A percentile compares a stretch with the other conserved stretches of the same genome.
phyloP scores from a whole-genome alignment of 2,329 filamentous ascomycete genomes.

The Conoideocrella luteorostrata region DNA sequence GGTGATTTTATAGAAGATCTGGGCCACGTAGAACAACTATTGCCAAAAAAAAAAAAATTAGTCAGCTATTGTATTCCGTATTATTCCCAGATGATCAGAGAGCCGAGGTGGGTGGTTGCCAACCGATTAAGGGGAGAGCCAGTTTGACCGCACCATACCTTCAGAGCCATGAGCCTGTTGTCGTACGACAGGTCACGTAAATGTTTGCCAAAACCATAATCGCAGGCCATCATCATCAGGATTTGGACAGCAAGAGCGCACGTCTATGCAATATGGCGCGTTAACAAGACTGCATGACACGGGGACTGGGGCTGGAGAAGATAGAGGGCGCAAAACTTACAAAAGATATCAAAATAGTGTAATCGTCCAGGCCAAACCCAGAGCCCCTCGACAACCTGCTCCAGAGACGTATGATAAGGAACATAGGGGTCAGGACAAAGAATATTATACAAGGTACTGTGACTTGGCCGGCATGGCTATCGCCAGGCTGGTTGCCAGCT shows the following conservation, averaged over 20 bases:
- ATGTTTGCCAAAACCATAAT: conserved; percentile 37
- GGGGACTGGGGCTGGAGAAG: too few species aligned
- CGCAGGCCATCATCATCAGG: conserved; percentile 33
- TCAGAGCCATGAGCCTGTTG: conserved; percentile 30
- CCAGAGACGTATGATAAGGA: conserved; percentile 33
- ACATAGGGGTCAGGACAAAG: conserved; percentile 34
- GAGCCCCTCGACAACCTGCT: conserved; percentile 30
- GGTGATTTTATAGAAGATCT: conserved; percentile 48
- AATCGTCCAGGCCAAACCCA: conserved; percentile 35
- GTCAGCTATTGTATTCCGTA: too few species aligned
- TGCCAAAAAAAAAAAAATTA: too few species aligned
- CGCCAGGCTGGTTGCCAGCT: conserved; percentile 22
- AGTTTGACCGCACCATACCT: too few species aligned
- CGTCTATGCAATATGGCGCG: conserved; percentile 21
- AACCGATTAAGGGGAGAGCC: too few species aligned
- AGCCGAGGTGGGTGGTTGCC: too few species aligned
- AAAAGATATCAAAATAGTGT: conserved; percentile 34
- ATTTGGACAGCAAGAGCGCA: conserved; percentile 30
- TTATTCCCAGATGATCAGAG: too few species aligned
- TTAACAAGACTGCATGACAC: too few species aligned
- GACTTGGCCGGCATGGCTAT: conserved; percentile 32
- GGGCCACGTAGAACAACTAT: conserved; percentile 44
- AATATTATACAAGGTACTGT: conserved; percentile 34
- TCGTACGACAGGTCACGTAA: conserved; percentile 25
- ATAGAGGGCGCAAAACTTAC: conserved; percentile 19